Evolutionary conservation across 768 basidiomycete genomes (phyloP), one percentile per base, ranked within the genome.

Genomic region (Suillus sp.): DNA sequence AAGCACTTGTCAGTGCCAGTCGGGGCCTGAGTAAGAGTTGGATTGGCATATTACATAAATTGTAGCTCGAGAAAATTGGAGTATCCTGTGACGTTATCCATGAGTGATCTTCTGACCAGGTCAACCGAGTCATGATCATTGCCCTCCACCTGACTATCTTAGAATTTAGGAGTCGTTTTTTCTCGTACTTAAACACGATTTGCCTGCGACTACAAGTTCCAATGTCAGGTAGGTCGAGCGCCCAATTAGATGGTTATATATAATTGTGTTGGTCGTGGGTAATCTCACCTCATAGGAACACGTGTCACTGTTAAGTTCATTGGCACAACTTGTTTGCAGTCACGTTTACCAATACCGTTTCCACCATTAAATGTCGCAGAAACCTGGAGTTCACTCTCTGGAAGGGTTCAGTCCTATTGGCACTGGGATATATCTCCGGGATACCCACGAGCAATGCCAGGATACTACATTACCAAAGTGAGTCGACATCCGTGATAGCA

Each of bases 401-500:
- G 56, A 57, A 57, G 56, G 56, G 37, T 57, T 57, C 18, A 40
- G 18, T 57, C 1, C 11, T 18, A 57, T 57, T 20, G 56, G 56
- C 38, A 57, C 10, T 40, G 56, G 56, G 25, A 57, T 57, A 27
- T 40, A 57, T 57, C 56, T 57, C 18, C 37, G 56, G 38, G 10
- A 11, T 25, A 27, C 2, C 18, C 10, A 6, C 20, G 37, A 40
- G 37, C 56, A 27, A 40, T 57, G 56, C 25, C 56, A 57, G 37
- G 56, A 40, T 57, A 40, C 67, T 40, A 27, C 67, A 32, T 43
- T 58, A 1, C 72, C 72, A 62, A 66, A 63, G 74, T 73, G 64
- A 18, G 74, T 65, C 35, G 38, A 10, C 53, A 45, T 20, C 22
- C n/a, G 10, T 35, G 38, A 11, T 20, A 20, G 56, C 27, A 57